Evolutionary conservation across 2,329 filamentous ascomycete genomes (phyloP).

Genomic region (Fusarium robinianum): DNA sequence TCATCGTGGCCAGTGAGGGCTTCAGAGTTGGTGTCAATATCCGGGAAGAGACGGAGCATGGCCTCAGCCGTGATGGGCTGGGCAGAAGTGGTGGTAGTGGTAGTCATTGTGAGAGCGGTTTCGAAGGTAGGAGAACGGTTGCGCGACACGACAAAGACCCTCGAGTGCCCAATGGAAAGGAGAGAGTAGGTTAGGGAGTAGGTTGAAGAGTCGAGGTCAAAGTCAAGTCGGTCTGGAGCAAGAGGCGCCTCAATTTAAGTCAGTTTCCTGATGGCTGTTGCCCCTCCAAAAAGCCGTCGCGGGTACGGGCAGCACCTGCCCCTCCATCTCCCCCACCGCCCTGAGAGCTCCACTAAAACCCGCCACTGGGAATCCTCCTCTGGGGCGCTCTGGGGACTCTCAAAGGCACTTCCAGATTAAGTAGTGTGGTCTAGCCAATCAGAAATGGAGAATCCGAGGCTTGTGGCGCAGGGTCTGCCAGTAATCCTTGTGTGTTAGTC

Average conservation of each 20-base stretch:
- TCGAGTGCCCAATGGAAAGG: too few species aligned
- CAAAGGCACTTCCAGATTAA: constrained; percentile 18
- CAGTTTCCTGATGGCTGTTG: constrained; percentile 27
- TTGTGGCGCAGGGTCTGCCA: too few species aligned
- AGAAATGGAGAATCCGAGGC: too few species aligned
- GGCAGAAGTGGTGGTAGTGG: constrained; percentile 52
- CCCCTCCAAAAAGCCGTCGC: constrained; percentile 32
- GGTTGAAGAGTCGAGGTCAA: constrained; percentile 6
- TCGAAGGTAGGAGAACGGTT: not conserved
- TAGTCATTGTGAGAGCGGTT: constrained; percentile 35
- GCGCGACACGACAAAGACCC: constrained; percentile 2
- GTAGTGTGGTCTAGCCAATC: constrained; percentile 30
- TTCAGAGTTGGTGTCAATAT: constrained; percentile 71
- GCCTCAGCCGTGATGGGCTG: constrained; percentile 81
- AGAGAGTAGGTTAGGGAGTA: constrained; percentile 1
- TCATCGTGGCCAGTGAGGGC: constrained; percentile 92
- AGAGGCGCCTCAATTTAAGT: constrained; percentile 32
- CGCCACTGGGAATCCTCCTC: constrained; percentile 24
- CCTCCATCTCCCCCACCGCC: constrained; percentile 20
- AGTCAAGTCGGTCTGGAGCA: constrained; percentile 26
- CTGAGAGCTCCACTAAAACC: constrained; percentile 19
- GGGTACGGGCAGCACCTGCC: constrained; percentile 27
- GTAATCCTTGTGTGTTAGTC: constrained; percentile 20
- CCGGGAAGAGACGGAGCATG: constrained; percentile 86
- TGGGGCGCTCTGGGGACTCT: constrained; percentile 11